Base-by-base conservation (phyloP, 768 basidiomycete species). In the Termitomyces sp. region DNA sequence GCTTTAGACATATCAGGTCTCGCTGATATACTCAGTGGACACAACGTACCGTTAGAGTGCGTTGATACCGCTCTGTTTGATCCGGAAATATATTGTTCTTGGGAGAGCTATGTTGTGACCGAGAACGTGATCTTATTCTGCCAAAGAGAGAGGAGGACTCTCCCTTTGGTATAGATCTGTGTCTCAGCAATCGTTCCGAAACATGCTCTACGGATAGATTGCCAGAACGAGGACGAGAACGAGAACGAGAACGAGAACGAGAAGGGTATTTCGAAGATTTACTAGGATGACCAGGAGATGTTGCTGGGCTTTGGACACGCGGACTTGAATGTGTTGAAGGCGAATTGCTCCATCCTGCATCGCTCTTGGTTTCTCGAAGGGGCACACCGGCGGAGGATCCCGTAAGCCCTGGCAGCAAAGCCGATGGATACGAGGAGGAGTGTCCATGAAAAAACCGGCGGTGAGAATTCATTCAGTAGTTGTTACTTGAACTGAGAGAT, bases 1-100 rank as follows among this genome's bases (percentile, higher is more conserved):
- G 70, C 73, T 74, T 54, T 30, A 28, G 21, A 53, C 16, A 17
- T 5, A 30, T 34, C 8, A 19, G 21, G 14, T 30, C 19, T 9
- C 2, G 28, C 17, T 34, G 11, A 17, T 9, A 27, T 6, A 23
- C 23, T 25, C 2, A 21, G 17, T 9, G 34, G 25, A 16, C 16
- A n/a, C 2, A n/a, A 35, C 51, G 6, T 37, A 59, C 58, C 34
- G 27, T 37, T 10, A 19, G 43, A 2, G 55, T 56, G 34, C 27
- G 34, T n/a, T 53, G 30, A 23, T 55, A 59, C n/a, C 45, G 23
- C 34, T 59, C 54, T 0, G 19, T 52, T 35, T 53, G 51, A 25
- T 52, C 41, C 12, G 39, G 50, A 28, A 52, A 32, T 3, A 28
- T 30, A 28, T 30, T 3, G 12, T 50, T 54, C 27, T 34, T 35